Conservation (phyloP, 139 green algal genomes). For the Yamagishiella unicocca region DNA sequence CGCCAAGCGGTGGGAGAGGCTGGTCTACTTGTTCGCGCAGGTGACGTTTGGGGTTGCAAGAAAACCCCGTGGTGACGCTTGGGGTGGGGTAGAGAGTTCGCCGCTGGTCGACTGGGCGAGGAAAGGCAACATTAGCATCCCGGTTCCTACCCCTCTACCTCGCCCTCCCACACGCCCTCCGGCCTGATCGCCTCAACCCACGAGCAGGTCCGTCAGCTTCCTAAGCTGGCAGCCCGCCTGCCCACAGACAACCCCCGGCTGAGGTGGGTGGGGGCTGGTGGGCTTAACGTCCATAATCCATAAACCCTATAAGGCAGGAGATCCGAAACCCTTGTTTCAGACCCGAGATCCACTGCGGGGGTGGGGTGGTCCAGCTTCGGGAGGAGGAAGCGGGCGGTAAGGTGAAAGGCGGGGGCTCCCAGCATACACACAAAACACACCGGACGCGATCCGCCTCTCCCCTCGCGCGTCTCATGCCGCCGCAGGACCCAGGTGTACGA, state of each 20-base stretch:
- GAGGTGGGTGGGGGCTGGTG: constrained; percentile 8
- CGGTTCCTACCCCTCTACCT: neutral
- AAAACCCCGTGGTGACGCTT: constrained; percentile 10
- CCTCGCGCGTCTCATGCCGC: neutral
- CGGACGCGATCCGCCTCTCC: too few species aligned
- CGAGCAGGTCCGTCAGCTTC: constrained; percentile 80
- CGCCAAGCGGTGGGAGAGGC: constrained; percentile 54
- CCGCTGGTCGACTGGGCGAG: neutral
- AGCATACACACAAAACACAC: too few species aligned
- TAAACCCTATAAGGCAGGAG: too few species aligned
- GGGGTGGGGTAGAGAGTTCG: neutral
- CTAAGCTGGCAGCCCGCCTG: constrained; percentile 80
- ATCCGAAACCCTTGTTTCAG: too few species aligned
- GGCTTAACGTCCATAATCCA: neutral
- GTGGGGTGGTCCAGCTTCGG: too few species aligned
- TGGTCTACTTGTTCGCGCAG: constrained; percentile 79
- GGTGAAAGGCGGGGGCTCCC: too few species aligned
- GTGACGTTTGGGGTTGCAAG: constrained; percentile 21
- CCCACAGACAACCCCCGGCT: constrained; percentile 79
- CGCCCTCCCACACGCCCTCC: too few species aligned
- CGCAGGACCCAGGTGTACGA: constrained; percentile 78
- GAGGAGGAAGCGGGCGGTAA: too few species aligned
- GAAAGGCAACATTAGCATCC: too few species aligned
- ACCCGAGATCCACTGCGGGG: too few species aligned
- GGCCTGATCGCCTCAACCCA: neutral